Conservation (phyloP, 805 yeast genomes). For the Metschnikowia bowlesiae region DNA sequence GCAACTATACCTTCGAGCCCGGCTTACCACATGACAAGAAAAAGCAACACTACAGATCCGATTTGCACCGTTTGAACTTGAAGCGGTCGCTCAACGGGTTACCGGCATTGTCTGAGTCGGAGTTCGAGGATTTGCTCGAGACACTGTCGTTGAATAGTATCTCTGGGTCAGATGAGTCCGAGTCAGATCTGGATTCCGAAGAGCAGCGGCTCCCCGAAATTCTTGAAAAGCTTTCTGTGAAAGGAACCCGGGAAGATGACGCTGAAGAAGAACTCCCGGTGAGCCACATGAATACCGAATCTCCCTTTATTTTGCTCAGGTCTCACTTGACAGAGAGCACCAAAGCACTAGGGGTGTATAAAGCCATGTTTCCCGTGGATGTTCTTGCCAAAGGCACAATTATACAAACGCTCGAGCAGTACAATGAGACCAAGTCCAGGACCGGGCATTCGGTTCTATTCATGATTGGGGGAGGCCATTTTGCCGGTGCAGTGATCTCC, state of each 20-base stretch:
- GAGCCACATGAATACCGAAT: slow-evolving; percentile 60
- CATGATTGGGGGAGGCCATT: slow-evolving; percentile 98
- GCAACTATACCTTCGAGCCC: slow-evolving; percentile 10
- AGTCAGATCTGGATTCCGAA: slow-evolving; percentile 26
- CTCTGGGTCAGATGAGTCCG: slow-evolving; percentile 50
- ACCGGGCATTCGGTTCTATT: slow-evolving; percentile 60
- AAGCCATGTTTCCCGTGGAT: slow-evolving; percentile 50
- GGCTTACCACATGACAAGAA: slow-evolving; percentile 8
- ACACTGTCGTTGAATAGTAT: slow-evolving; percentile 50
- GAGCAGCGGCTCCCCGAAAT: slow-evolving; percentile 21
- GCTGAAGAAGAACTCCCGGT: slow-evolving; percentile 33
- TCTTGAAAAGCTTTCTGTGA: slow-evolving; percentile 16
- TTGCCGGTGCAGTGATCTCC: slow-evolving; percentile 89
- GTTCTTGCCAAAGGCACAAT: slow-evolving; percentile 43
- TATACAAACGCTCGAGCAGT: slow-evolving; percentile 15
- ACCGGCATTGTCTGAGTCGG: slow-evolving; percentile 46
- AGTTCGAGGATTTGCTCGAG: slow-evolving; percentile 54
- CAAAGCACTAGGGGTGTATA: slow-evolving; percentile 63
- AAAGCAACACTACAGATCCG: slow-evolving; percentile 52
- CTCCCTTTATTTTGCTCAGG: slow-evolving; percentile 62
- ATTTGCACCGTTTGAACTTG: slow-evolving; percentile 54
- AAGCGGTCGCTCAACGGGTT: slow-evolving; percentile 48
- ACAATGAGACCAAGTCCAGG: slow-evolving; percentile 25
- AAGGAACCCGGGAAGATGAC: slow-evolving; percentile 20
- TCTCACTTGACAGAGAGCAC: slow-evolving; percentile 42